phyloP scores from a whole-genome alignment of 441 rosid species.

The Raphanus hybrid region DNA sequence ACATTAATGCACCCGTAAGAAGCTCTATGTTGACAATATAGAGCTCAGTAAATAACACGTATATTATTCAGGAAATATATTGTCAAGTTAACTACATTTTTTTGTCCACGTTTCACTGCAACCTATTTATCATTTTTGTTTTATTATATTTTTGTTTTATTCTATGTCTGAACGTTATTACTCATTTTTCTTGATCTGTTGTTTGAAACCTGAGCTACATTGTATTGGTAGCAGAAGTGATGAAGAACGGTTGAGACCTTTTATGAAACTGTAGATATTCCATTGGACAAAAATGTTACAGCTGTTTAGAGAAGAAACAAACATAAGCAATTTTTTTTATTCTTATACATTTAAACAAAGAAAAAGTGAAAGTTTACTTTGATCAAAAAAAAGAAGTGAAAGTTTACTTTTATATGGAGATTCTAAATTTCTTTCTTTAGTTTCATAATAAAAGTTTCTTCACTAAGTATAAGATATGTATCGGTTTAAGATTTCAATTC shows the following conservation, averaged over 20 bases:
- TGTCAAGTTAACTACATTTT: not conserved
- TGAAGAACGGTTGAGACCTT: conserved; percentile 33
- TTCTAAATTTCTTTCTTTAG: not conserved
- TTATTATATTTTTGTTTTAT: conserved; percentile 11
- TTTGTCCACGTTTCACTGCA: conserved; percentile 12
- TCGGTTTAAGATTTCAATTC: not conserved
- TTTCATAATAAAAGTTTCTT: not conserved
- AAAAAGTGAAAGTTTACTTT: not conserved
- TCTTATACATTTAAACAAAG: not conserved
- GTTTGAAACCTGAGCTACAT: conserved; percentile 11
- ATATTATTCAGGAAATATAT: not conserved
- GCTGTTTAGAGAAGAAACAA: conserved; percentile 26
- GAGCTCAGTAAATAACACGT: not conserved
- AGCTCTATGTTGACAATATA: not conserved
- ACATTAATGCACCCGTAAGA: too few relatives aligned
- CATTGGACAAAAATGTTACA: conserved; percentile 41
- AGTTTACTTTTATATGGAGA: not conserved
- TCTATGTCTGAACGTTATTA: conserved; percentile 4
- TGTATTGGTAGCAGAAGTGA: conserved; percentile 25
- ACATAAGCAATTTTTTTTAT: not conserved
- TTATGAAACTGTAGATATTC: conserved; percentile 27
- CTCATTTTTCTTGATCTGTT: conserved; percentile 2
- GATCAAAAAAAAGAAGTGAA: too few relatives aligned
- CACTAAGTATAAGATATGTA: not conserved
- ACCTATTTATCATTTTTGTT: not conserved